Conservation (phyloP, 73 alveolate species). For the Effrenium voratum region DNA sequence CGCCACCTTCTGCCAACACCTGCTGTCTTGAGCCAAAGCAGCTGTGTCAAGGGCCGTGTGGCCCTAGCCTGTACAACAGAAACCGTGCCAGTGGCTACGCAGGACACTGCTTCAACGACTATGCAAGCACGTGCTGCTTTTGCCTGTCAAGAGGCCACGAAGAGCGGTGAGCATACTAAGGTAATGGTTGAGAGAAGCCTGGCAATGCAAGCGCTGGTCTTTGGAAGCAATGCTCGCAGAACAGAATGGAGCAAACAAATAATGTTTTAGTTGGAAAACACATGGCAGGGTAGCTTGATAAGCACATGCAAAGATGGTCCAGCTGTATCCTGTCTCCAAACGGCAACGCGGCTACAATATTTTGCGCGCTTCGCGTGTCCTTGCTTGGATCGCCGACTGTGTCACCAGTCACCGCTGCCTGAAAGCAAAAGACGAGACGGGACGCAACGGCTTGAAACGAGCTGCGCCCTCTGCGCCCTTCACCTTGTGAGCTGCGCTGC, state of each 20-base stretch:
- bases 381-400: conserved; percentile 98
- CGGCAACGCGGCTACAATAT: background rate
- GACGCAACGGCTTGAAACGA: too few species aligned
- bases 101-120: too few species aligned
- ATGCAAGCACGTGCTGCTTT: too few species aligned
- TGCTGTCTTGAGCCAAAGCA: too few species aligned
- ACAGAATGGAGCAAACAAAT: background rate
- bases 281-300: background rate
- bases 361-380: background rate
- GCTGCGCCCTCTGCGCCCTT: too few species aligned
- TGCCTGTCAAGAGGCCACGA: too few species aligned
- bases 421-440: too few species aligned
- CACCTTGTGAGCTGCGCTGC: conserved; percentile 98
- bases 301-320: conserved; percentile 98
- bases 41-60: too few species aligned
- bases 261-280: background rate
- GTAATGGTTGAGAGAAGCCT: conserved; percentile 97
- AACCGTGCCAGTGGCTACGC: too few species aligned
- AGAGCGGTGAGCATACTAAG: conserved; percentile 97
- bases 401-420: conserved; percentile 96
- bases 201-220: background rate
- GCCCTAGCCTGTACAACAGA: too few species aligned
- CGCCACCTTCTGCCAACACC: too few species aligned
- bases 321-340: conserved; percentile 95
- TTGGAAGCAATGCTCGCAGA: background rate